Conservation (phyloP, 805 yeast genomes). For the Yarrowia sp. region DNA sequence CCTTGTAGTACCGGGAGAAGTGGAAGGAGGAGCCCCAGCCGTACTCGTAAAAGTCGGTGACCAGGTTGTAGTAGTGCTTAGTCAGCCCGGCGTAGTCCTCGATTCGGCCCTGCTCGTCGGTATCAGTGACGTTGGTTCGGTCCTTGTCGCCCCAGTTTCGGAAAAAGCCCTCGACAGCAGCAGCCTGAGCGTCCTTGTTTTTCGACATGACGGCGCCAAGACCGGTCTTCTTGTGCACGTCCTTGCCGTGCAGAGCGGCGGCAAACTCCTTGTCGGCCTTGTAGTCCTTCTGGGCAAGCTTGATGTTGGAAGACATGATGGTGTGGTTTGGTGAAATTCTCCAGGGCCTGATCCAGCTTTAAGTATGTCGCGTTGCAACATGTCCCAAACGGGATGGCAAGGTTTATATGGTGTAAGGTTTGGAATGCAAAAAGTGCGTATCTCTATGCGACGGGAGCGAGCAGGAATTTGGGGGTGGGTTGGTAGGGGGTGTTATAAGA, state of each 20-base stretch:
- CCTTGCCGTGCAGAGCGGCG: constrained; percentile 80
- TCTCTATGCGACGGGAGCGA: constrained; percentile 6
- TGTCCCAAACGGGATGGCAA: not conserved
- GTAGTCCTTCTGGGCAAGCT: constrained; percentile 55
- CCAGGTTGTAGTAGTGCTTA: constrained; percentile 93
- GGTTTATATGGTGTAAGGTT: not conserved
- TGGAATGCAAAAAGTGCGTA: not conserved
- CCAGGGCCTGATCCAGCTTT: not conserved
- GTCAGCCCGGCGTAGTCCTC: constrained; percentile 87
- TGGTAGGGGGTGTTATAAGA: too few relatives aligned
- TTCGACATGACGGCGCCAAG: constrained; percentile 73
- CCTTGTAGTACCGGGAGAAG: constrained; percentile 88
- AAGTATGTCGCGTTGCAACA: constrained; percentile 1
- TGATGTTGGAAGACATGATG: constrained; percentile 31
- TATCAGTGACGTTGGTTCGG: constrained; percentile 59
- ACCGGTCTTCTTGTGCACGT: constrained; percentile 63
- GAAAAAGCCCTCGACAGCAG: constrained; percentile 86
- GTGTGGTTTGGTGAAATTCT: not conserved
- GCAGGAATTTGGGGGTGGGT: not conserved
- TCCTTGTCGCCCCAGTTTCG: constrained; percentile 95
- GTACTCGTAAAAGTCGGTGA: constrained; percentile 96
- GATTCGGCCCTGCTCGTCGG: constrained; percentile 53
- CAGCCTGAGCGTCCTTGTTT: constrained; percentile 72
- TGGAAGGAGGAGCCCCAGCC: constrained; percentile 99
- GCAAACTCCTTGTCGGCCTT: constrained; percentile 70